Evolutionary conservation across 495 filamentous ascomycete species (phyloP), one percentile per base, ranked within the genome.

Genomic region (Trichocladium antarcticum): DNA sequence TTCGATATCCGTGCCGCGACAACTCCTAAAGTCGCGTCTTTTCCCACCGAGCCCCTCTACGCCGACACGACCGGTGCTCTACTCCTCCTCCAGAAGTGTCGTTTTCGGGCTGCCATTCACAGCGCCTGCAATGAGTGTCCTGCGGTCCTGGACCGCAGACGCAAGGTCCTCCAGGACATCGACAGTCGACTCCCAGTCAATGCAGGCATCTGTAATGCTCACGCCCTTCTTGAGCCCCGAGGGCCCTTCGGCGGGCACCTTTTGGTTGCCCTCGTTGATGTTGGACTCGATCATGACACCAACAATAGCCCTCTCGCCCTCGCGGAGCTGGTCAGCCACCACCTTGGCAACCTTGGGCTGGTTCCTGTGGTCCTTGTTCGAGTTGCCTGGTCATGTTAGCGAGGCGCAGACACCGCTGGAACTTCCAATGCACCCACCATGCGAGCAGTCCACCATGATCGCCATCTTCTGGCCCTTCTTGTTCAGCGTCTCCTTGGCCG

Each of bases 251-350:
- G 80, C 58, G 2, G 92, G 88, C 9, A 95, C 86, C 68, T 95
- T 95, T 68, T 98, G 92, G 73, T 84, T 79, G 60, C 92, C 92
- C 71, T 95, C 92, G 63, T 88, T 78, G 76, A 98, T 88, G 68
- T 97, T 92, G 57, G 86, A 93, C 71, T 98, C 92, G 57, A 98
- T 94, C 92, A 98, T 98, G 53, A 97, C 83, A 55, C 90, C 92
- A 53, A 97, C 76, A 60, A 98, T 95, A 47, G 76, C 85, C 42
- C 77, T 81, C 70, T 98, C 85, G 36, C 92, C 92, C 57, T 81
- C 81, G 36, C 84, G 82, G 35, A 98, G 67, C 72, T 98, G 92
- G 36, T 89, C 82, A 22, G 81, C 82, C 41, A 98, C 74, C 52
- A 74, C 75, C 68, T 84, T 77, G 34, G 88, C 89, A 16, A 98